A percentile compares a stretch with the other conserved stretches of the same genome.
phyloP scores from a whole-genome alignment of 2,329 filamentous ascomycete species.

The Colletotrichum coccodes region DNA sequence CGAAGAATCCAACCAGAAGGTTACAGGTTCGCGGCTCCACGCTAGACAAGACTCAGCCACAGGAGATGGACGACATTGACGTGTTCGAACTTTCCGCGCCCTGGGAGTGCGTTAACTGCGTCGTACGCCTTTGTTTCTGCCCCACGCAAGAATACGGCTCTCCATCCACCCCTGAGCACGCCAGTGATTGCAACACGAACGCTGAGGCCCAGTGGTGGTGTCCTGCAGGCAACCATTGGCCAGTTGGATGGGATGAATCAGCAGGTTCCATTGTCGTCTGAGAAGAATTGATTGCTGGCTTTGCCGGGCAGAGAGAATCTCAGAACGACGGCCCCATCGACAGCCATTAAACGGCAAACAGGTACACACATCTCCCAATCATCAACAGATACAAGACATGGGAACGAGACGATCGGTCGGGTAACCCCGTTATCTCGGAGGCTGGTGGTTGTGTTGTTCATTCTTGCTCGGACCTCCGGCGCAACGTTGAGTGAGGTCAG shows the following conservation, averaged over 20 bases:
- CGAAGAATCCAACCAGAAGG: constrained; percentile 16
- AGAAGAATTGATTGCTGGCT: neutral
- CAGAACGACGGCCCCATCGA: no score
- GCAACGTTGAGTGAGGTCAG: constrained; percentile 1
- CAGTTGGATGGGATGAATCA: neutral
- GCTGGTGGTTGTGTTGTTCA: constrained; percentile 7
- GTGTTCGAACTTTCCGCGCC: constrained; percentile 5
- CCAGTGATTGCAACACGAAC: constrained; percentile 8
- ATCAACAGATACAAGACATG: neutral
- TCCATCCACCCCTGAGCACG: constrained; percentile 15
- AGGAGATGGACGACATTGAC: constrained; percentile 11
- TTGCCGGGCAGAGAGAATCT: neutral
- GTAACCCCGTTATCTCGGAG: neutral
- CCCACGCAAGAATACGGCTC: constrained; percentile 11
- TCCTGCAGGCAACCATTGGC: constrained; percentile 8
- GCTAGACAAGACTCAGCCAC: constrained; percentile 25
- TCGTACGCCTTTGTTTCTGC: constrained; percentile 9
- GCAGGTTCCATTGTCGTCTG: constrained; percentile 16
- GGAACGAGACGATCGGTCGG: neutral
- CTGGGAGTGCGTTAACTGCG: neutral
- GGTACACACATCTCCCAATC: neutral
- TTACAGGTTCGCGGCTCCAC: constrained; percentile 21
- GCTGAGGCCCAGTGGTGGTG: neutral
- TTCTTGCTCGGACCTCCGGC: constrained; percentile 27
- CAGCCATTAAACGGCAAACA: neutral